These are phyloP conservation scores for Aspergillus viridinutans DNA, from an alignment of 2,329 filamentous ascomycete species.

Conservation along the genomic window DNA sequence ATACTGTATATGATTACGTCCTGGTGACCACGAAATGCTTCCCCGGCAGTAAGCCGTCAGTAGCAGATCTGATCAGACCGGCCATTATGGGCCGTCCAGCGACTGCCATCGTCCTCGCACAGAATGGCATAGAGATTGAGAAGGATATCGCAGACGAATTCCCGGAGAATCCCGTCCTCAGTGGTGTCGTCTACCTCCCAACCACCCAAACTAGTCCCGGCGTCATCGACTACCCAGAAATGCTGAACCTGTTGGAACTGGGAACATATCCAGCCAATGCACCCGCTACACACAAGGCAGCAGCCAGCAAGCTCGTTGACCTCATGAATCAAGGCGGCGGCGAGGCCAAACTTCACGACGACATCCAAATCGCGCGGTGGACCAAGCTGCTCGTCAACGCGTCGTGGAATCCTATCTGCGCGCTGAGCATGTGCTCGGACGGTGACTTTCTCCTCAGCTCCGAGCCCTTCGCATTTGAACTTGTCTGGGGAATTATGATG, in stretches of 20 bases:
- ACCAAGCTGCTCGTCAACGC: conserved; percentile 59
- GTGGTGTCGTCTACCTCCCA: conserved; percentile 53
- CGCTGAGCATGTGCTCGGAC: conserved; percentile 52
- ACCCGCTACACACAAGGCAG: conserved; percentile 22
- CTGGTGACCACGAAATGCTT: conserved; percentile 47
- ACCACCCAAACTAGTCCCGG: conserved; percentile 49
- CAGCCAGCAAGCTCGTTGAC: conserved; percentile 35
- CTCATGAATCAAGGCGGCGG: conserved; percentile 44
- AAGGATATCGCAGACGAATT: conserved; percentile 49
- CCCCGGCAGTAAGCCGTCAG: conserved; percentile 33
- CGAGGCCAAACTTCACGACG: conserved; percentile 46
- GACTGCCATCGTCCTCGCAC: conserved; percentile 56
- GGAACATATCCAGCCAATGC: conserved; percentile 45
- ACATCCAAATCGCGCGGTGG: conserved; percentile 58
- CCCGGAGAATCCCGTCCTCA: conserved; percentile 51
- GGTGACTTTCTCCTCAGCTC: conserved; percentile 47
- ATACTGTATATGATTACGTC: conserved; percentile 44
- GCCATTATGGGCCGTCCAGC: conserved; percentile 32
- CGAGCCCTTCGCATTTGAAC: conserved; percentile 26
- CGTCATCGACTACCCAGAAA: conserved; percentile 43
- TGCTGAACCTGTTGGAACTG: conserved; percentile 46
- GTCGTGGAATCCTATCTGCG: conserved; percentile 59
- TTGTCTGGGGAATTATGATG: conserved; percentile 42
- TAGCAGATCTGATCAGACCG: conserved; percentile 33
- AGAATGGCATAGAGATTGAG: conserved; percentile 61